These are phyloP conservation scores for Rosa lucieae DNA, from an alignment of 306 rosid genomes.

Conservation along the genomic window DNA sequence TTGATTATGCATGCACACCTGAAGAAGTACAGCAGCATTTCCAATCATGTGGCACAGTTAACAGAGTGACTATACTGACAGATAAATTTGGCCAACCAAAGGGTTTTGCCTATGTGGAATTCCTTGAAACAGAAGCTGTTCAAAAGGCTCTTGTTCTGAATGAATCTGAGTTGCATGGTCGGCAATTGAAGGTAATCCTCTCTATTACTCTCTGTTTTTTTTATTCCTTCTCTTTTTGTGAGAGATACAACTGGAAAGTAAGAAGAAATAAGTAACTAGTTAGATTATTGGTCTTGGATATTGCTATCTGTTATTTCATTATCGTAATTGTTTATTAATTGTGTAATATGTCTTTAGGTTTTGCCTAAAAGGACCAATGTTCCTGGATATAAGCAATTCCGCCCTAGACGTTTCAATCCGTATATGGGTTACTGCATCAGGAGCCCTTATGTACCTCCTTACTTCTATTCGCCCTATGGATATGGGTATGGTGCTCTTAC, in stretches of 20 bases:
- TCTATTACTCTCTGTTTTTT: neutral
- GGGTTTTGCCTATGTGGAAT: constrained; percentile 97
- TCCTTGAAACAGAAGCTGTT: constrained; percentile 77
- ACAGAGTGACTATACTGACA: constrained; percentile 84
- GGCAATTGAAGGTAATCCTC: constrained; percentile 77
- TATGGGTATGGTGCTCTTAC: constrained; percentile 53
- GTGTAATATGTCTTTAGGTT: constrained; percentile 44
- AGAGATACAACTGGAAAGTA: too few species aligned
- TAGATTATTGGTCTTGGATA: neutral
- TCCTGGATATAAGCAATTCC: constrained; percentile 89
- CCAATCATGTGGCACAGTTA: constrained; percentile 89
- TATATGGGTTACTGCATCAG: constrained; percentile 62
- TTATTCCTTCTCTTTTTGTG: too few species aligned
- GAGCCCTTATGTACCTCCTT: constrained; percentile 80
- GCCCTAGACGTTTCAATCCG: constrained; percentile 71
- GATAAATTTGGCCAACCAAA: constrained; percentile 94
- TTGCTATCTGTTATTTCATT: neutral
- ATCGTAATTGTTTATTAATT: neutral
- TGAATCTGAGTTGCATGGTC: constrained; percentile 89
- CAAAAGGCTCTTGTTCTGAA: constrained; percentile 75
- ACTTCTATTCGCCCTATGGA: constrained; percentile 76
- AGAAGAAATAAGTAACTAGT: neutral
- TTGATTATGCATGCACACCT: constrained; percentile 95
- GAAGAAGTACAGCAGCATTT: constrained; percentile 98
- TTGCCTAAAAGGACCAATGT: constrained; percentile 91